These are phyloP conservation scores for Pyronema domesticum DNA, from an alignment of 495 filamentous ascomycete genomes.

Conservation along the genomic window DNA sequence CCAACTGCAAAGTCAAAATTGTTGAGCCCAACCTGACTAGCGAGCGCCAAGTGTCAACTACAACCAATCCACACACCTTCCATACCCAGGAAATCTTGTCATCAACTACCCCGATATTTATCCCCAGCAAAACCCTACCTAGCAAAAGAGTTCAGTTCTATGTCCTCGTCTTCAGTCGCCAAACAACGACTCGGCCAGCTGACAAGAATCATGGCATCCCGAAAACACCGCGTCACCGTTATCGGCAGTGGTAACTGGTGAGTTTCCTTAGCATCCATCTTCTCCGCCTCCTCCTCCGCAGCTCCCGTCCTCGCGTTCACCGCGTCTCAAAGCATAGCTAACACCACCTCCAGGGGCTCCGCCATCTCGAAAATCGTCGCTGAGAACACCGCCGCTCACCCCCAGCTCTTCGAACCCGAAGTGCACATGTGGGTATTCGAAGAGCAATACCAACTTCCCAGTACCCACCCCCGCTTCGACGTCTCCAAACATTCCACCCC, in stretches of 20 bases:
- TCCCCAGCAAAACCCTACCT: too few species aligned
- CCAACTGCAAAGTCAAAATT: too few species aligned
- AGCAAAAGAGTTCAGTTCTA: too few species aligned
- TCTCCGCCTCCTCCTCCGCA: background rate
- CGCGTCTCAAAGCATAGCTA: background rate
- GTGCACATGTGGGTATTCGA: conserved; percentile 59
- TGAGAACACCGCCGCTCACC: conserved; percentile 65
- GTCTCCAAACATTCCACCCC: conserved; percentile 38
- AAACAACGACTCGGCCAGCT: too few species aligned
- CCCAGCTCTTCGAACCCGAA: conserved; percentile 62
- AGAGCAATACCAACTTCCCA: conserved; percentile 26
- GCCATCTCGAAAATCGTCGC: conserved; percentile 94
- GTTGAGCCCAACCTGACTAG: too few species aligned
- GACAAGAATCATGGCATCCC: too few species aligned
- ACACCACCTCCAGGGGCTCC: conserved; percentile 48
- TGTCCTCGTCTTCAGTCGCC: too few species aligned
- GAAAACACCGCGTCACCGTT: conserved; percentile 85
- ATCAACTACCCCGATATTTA: too few species aligned
- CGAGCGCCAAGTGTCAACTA: too few species aligned
- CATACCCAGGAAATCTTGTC: too few species aligned
- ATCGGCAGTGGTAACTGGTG: conserved; percentile 96
- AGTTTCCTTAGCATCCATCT: conserved; percentile 9
- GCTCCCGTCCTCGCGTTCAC: background rate
- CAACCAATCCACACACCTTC: too few species aligned
- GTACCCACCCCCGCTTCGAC: conserved; percentile 23